These are phyloP conservation scores for Apodospora peruviana DNA, from an alignment of 495 filamentous ascomycete genomes.

Conservation along the genomic window DNA sequence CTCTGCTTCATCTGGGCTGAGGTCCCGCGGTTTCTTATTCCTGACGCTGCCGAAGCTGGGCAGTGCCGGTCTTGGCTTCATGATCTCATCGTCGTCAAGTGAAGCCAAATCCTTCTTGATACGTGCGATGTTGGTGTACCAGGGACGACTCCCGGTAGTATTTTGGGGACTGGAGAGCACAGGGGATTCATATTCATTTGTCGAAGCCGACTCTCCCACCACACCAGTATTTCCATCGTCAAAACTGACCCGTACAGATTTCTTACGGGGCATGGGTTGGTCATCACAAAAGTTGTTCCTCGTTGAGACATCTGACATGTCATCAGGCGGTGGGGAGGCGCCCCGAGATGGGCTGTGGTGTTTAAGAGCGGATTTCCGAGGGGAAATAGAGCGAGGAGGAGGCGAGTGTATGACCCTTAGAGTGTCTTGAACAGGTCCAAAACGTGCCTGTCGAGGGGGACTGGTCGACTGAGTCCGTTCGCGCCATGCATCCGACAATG, in stretches of 20 bases:
- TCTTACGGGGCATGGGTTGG: constrained; percentile 52
- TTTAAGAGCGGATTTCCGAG: constrained; percentile 83
- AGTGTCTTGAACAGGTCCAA: constrained; percentile 51
- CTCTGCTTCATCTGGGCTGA: constrained; percentile 25
- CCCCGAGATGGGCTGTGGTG: constrained; percentile 49
- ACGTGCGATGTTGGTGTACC: constrained; percentile 51
- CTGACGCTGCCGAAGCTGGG: constrained; percentile 84
- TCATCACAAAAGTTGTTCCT: constrained; percentile 44
- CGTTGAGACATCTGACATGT: constrained; percentile 33
- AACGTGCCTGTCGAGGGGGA: constrained; percentile 62
- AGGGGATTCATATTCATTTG: constrained; percentile 45
- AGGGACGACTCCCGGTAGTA: constrained; percentile 40
- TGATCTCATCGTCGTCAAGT: constrained; percentile 58
- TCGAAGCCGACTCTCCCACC: constrained; percentile 53
- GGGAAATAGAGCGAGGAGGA: constrained; percentile 73
- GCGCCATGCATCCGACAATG: neutral
- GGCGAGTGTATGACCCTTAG: constrained; percentile 65
- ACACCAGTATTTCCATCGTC: constrained; percentile 59
- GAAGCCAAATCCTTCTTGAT: constrained; percentile 39
- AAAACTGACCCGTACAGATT: constrained; percentile 76
- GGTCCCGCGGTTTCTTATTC: constrained; percentile 37
- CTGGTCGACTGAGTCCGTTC: constrained; percentile 30
- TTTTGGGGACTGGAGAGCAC: constrained; percentile 45
- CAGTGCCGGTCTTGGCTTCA: constrained; percentile 70
- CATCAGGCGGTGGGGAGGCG: constrained; percentile 37